Percentiles rank a stretch among this genome's conserved stretches.
These are phyloP conservation scores for Trametes coccinea DNA, from an alignment of 768 basidiomycete species.

Conservation along the genomic window DNA sequence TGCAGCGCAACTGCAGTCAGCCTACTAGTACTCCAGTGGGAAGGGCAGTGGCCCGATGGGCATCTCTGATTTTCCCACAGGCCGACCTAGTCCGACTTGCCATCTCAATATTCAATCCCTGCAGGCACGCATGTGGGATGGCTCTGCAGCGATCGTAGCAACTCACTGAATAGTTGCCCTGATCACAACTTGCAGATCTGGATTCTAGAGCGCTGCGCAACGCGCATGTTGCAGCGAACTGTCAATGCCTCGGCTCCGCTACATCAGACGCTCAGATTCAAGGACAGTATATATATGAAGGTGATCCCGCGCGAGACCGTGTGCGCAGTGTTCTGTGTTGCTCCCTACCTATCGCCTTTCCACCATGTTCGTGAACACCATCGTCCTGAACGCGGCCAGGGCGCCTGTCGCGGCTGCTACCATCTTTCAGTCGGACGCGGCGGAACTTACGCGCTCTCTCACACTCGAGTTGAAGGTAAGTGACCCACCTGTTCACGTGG, in stretches of 20 bases:
- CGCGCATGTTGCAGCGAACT: no score
- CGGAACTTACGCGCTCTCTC: conserved; percentile 57
- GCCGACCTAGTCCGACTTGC: no score
- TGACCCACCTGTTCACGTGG: not conserved
- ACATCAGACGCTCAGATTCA: not conserved
- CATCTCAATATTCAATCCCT: no score
- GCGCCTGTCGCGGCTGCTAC: conserved; percentile 55
- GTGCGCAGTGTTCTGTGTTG: not conserved
- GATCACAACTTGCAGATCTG: no score
- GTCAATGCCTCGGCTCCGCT: not conserved
- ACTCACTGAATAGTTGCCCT: no score
- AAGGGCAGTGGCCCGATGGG: no score
- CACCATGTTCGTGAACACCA: not conserved
- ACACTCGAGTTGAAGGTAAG: conserved; percentile 48
- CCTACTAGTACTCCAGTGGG: no score
- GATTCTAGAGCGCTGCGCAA: no score
- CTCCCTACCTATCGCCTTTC: not conserved
- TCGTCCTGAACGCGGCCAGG: conserved; percentile 26
- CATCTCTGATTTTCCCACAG: no score
- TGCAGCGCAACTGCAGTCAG: no score
- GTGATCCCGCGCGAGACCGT: not conserved
- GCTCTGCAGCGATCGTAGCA: no score
- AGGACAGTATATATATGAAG: not conserved
- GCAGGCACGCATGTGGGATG: no score
- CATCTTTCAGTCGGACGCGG: conserved; percentile 55